phyloP scores from a whole-genome alignment of 2,329 filamentous ascomycete genomes.

The Dactylellina haptotyla region DNA sequence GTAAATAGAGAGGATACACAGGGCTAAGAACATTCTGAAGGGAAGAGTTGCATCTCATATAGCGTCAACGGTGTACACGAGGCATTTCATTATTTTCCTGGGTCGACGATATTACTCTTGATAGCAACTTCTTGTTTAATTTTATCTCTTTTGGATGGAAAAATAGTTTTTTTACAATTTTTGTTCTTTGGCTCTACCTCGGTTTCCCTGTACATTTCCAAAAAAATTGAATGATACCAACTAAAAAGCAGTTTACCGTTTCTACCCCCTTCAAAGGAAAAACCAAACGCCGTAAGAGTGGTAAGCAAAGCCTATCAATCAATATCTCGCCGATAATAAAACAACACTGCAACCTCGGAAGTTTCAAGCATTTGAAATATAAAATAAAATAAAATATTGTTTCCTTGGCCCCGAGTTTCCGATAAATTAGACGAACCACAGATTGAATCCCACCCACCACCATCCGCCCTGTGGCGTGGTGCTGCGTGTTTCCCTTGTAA shows the following conservation, averaged over 20 bases:
- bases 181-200: constrained; percentile 13
- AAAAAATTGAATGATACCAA: constrained; percentile 39
- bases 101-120: constrained; percentile 6
- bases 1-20: neutral
- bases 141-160: constrained; percentile 22
- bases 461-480: too few relatives aligned
- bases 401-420: neutral
- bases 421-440: too few relatives aligned
- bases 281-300: too few relatives aligned
- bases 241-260: too few relatives aligned
- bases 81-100: constrained; percentile 6
- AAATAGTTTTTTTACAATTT: constrained; percentile 23
- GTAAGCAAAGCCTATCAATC: neutral
- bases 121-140: constrained; percentile 23
- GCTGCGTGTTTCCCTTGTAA: too few relatives aligned
- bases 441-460: too few relatives aligned
- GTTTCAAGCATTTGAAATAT: neutral
- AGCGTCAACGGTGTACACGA: constrained; percentile 1
- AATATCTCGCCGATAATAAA: neutral
- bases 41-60: neutral
- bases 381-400: too few relatives aligned
- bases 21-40: constrained; percentile 1
- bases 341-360: neutral
- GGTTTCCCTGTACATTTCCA: constrained; percentile 26
- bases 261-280: constrained; percentile 3